A percentile compares a stretch with the other conserved stretches of the same genome.
These are phyloP conservation scores for Cyclocybe aegerita DNA, from an alignment of 768 basidiomycete genomes.

Conservation along the genomic window DNA sequence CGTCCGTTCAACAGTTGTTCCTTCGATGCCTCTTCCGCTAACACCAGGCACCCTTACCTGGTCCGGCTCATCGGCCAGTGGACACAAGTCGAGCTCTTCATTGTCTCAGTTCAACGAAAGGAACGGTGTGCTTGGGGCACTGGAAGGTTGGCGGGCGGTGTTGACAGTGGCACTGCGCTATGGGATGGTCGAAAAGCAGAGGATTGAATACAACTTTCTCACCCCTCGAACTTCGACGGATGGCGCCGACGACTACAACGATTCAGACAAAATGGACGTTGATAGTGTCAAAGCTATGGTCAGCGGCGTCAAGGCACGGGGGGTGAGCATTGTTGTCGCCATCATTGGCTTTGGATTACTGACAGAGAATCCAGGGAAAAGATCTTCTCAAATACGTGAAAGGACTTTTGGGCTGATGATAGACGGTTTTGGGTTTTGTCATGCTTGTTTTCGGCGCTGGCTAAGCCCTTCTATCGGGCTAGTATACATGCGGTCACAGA, in stretches of 20 bases:
- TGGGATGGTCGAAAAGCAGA: constrained; percentile 59
- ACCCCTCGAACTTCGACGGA: constrained; percentile 12
- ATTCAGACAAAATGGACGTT: constrained; percentile 33
- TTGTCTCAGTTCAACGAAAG: constrained; percentile 28
- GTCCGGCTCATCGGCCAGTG: constrained; percentile 13
- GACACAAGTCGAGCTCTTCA: constrained; percentile 27
- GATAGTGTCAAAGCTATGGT: constrained; percentile 74
- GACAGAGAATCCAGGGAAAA: constrained; percentile 46
- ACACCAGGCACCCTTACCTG: constrained; percentile 16
- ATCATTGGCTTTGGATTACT: not conserved
- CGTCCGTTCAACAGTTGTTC: constrained; percentile 64
- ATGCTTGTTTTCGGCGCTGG: not conserved
- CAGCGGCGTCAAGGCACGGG: constrained; percentile 68
- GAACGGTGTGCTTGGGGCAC: constrained; percentile 21
- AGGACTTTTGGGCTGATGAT: constrained; percentile 53
- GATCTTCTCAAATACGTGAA: constrained; percentile 76
- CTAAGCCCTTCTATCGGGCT: not conserved
- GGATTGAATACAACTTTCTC: constrained; percentile 31
- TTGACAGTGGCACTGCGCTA: constrained; percentile 65
- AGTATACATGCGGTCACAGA: too few species aligned
- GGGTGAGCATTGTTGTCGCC: constrained; percentile 47
- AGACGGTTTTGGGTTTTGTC: not conserved
- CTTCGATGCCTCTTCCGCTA: constrained; percentile 47
- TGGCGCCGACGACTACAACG: constrained; percentile 6
- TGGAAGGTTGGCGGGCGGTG: constrained; percentile 86